Base-by-base conservation (phyloP, 441 rosid species). In the Pelargonium citronellum region DNA sequence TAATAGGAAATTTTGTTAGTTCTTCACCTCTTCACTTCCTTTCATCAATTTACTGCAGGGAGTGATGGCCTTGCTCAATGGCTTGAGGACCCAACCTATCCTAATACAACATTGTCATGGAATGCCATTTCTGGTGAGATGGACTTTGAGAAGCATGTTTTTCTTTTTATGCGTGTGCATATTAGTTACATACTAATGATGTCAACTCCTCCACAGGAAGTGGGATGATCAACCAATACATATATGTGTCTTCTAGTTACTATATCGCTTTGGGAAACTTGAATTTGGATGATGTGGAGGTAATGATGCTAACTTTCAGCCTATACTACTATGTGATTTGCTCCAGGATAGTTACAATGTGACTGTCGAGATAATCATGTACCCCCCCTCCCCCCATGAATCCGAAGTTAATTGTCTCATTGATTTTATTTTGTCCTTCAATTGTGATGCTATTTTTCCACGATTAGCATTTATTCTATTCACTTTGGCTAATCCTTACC, bases 21-120 rank as follows among this genome's bases (percentile, higher is more conserved):
- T 66, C 44, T 46, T 22, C 73, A 68, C n/a, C 67, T 67, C 61
- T 75, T 13, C 22, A 53, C 68, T 17, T 61, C 57, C 79, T 65
- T 61, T 68, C 67, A 60, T 76, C 24, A 11, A 27, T 74, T 69
- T 70, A 4, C 76, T 83, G 73, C 85, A 95, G 99, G 99, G 72
- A 82, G 37, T 68, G 98, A 90, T 68, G 93, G 93, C 74, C 87
- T 95, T 77, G 68, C 86, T 66, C 85, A 84, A 69, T 95, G 99
- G 99, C 87, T 85, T 34, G 85, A 85, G 71, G 87, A 95, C 75
- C 96, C 96, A 70, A 83, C 95, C 62, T 87, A 88, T 84, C 93
- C 98, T 39, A 91, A 92, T 79, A 84, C 87, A 47, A 87, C 98
- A 46, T 75, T 92, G 71, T 90, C 97, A 15, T 95, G 99, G 99